Percentiles rank a stretch among this genome's conserved stretches.
These are phyloP conservation scores for Fusarium papillatum DNA, from an alignment of 2,329 filamentous ascomycete species.

Conservation along the genomic window DNA sequence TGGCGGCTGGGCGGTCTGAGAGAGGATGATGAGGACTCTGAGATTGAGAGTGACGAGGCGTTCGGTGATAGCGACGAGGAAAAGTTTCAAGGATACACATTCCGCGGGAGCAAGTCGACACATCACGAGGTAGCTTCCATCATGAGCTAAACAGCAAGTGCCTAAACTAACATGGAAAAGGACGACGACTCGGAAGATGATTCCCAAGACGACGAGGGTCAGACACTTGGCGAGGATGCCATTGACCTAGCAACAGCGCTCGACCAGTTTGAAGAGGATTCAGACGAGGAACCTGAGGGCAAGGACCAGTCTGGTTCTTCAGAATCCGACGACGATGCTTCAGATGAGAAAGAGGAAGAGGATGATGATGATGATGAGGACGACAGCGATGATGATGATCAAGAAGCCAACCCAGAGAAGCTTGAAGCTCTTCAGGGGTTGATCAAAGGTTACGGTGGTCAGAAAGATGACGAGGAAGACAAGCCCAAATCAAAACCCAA, in stretches of 20 bases:
- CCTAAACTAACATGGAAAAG: conserved; percentile 32
- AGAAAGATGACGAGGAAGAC: conserved; percentile 66
- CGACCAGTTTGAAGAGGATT: conserved; percentile 66
- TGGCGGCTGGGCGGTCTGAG: conserved; percentile 80
- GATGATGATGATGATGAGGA: conserved; percentile 63
- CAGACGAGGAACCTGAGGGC: conserved; percentile 61
- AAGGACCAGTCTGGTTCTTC: conserved; percentile 60
- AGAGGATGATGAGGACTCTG: conserved; percentile 72
- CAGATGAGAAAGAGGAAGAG: conserved; percentile 56
- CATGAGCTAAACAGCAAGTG: neutral
- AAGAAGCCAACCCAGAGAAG: conserved; percentile 65
- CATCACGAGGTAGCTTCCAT: conserved; percentile 45
- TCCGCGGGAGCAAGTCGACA: conserved; percentile 61
- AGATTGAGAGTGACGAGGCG: conserved; percentile 80
- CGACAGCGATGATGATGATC: conserved; percentile 61
- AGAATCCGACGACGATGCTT: conserved; percentile 57
- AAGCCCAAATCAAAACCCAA: conserved; percentile 70
- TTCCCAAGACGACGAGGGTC: conserved; percentile 65
- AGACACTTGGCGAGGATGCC: conserved; percentile 70
- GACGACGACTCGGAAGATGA: conserved; percentile 73
- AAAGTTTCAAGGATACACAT: conserved; percentile 80
- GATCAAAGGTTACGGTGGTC: conserved; percentile 77
- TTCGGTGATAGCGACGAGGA: conserved; percentile 93
- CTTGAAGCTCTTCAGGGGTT: conserved; percentile 77
- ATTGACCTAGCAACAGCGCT: conserved; percentile 71